phyloP scores from a whole-genome alignment of 73 alveolate genomes.

The Paramecium sonneborni region DNA sequence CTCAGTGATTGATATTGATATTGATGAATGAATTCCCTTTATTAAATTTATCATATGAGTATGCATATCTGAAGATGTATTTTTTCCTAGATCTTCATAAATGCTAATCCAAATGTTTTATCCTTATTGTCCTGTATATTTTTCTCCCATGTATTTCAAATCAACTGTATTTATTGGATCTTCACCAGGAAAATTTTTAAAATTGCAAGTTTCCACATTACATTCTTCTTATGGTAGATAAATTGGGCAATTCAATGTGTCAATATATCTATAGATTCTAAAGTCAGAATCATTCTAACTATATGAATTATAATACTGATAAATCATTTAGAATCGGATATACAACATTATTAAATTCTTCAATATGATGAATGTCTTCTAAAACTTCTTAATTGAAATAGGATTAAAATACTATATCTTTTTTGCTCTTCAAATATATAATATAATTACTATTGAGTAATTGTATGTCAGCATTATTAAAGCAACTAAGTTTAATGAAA shows the following conservation, averaged over 20 bases:
- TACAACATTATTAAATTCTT: background rate
- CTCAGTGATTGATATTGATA: background rate
- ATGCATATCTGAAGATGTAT: background rate
- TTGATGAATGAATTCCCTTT: conserved; percentile 19
- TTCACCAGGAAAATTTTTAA: background rate
- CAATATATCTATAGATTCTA: background rate
- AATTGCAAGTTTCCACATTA: background rate
- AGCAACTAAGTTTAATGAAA: background rate
- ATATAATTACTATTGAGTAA: background rate
- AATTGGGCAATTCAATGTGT: background rate
- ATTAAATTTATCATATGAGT: background rate
- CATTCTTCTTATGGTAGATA: background rate
- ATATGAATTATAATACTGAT: background rate
- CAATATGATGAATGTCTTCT: background rate
- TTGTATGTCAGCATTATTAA: background rate
- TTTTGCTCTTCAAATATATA: background rate
- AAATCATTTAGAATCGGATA: background rate
- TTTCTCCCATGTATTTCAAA: background rate
- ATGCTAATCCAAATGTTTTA: background rate
- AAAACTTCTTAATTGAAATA: background rate
- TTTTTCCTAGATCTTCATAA: background rate
- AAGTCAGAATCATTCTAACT: background rate
- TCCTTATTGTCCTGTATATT: background rate
- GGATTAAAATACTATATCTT: background rate
- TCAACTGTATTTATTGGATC: background rate